Evolutionary conservation across 2,329 filamentous ascomycete species (phyloP).

Genomic region (Xylaria sp.): DNA sequence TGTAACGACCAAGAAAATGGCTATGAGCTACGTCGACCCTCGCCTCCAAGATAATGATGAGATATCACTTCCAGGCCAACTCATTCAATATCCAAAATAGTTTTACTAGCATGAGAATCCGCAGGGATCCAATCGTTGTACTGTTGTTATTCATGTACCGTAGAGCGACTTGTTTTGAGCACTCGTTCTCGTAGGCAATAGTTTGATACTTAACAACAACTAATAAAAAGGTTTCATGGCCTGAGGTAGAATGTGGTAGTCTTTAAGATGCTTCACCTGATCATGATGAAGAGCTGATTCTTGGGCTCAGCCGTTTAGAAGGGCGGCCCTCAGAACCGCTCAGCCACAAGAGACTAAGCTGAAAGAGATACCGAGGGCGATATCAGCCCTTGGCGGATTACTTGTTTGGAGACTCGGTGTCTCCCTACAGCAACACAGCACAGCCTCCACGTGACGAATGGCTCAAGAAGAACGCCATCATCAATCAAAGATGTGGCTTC

Average conservation of each 20-base stretch:
- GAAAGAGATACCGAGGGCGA: constrained; percentile 46
- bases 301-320: constrained; percentile 19
- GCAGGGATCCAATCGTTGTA: not conserved
- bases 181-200: not conserved
- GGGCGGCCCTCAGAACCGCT: constrained; percentile 3
- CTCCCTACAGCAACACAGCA: not conserved
- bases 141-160: constrained; percentile 7
- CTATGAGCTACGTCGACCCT: constrained; percentile 8
- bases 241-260: not conserved
- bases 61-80: not conserved
- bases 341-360: constrained; percentile 42
- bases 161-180: not conserved
- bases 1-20: not conserved
- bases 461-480: not conserved
- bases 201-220: not conserved
- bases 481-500: not conserved
- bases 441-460: constrained; percentile 14
- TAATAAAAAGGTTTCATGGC: not conserved
- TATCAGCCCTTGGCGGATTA: constrained; percentile 37
- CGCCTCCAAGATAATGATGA: not conserved
- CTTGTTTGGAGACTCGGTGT: constrained; percentile 43
- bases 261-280: constrained; percentile 13
- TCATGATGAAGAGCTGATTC: constrained; percentile 3
- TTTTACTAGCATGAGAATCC: not conserved
- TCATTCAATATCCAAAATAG: not conserved